A percentile compares a stretch with the other conserved stretches of the same genome.
Evolutionary conservation across 1,139 yeast species (phyloP).

Genomic region (Pichia sp.): DNA sequence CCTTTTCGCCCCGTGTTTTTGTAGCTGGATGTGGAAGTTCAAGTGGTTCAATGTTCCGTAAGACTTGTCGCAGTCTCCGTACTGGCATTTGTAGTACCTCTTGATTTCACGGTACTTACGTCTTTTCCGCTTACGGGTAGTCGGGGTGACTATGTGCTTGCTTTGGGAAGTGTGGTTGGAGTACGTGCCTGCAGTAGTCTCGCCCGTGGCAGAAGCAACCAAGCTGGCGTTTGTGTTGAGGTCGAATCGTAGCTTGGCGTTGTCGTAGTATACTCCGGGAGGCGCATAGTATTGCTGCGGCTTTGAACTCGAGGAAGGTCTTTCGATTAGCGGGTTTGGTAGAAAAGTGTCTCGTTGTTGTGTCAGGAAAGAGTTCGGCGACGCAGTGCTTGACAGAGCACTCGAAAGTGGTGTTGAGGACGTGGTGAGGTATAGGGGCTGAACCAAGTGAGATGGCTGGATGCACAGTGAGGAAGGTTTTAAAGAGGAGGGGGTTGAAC

Average conservation of each 20-base stretch:
- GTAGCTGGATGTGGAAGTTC: conserved; percentile 71
- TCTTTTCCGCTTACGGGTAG: conserved; percentile 47
- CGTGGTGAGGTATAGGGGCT: conserved; percentile 4
- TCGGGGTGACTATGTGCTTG: not conserved
- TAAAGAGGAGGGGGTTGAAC: not conserved
- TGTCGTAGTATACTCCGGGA: not conserved
- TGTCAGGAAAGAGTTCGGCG: not conserved
- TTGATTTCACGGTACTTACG: conserved; percentile 69
- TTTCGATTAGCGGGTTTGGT: not conserved
- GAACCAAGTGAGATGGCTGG: conserved; percentile 2
- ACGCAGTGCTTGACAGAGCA: not conserved
- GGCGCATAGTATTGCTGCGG: not conserved
- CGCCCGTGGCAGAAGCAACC: not conserved
- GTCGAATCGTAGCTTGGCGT: not conserved
- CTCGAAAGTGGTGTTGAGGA: conserved; percentile 5
- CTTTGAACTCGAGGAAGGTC: not conserved
- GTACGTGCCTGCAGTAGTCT: not conserved
- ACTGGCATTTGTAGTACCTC: conserved; percentile 60
- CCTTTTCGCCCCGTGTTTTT: conserved; percentile 67
- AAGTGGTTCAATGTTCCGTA: conserved; percentile 76
- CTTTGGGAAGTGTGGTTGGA: not conserved
- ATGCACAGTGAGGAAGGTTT: not conserved
- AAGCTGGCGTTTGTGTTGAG: not conserved
- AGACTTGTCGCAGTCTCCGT: conserved; percentile 59
- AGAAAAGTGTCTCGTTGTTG: not conserved